Evolutionary conservation across 2,329 filamentous ascomycete genomes (phyloP).

Genomic region (Parasarocladium wereldwijsianum): DNA sequence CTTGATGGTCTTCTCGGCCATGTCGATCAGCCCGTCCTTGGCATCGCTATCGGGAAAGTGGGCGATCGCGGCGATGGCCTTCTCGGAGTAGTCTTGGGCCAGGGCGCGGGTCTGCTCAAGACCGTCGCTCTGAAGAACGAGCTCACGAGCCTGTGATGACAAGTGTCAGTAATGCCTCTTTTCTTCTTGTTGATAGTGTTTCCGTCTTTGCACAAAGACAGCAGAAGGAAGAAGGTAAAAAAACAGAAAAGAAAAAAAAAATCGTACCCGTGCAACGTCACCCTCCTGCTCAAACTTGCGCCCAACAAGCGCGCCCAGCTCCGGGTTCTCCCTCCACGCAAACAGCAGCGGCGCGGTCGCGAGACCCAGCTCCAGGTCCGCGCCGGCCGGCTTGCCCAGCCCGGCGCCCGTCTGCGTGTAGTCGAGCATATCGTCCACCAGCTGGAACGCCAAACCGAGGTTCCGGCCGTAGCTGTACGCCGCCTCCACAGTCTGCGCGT

Average conservation of each 20-base stretch:
- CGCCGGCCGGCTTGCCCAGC: slow-evolving; percentile 86
- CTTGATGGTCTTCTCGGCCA: slow-evolving; percentile 85
- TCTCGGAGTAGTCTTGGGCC: slow-evolving; percentile 80
- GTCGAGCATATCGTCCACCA: slow-evolving; percentile 96
- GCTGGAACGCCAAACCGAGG: slow-evolving; percentile 84
- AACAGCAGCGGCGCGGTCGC: slow-evolving; percentile 90
- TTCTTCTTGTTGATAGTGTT: not conserved
- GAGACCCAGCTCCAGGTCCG: slow-evolving; percentile 82
- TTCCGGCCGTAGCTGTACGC: slow-evolving; percentile 91
- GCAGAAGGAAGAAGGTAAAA: slow-evolving; percentile 4
- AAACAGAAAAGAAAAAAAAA: slow-evolving; percentile 8
- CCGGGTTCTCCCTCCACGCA: slow-evolving; percentile 80
- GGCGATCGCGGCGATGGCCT: slow-evolving; percentile 72
- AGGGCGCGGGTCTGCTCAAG: slow-evolving; percentile 84
- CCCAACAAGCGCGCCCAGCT: slow-evolving; percentile 77
- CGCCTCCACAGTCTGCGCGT: slow-evolving; percentile 69
- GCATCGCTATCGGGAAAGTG: slow-evolving; percentile 88
- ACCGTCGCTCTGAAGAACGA: slow-evolving; percentile 73
- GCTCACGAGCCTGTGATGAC: slow-evolving; percentile 58
- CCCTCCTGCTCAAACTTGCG: slow-evolving; percentile 76
- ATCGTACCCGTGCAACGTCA: slow-evolving; percentile 67
- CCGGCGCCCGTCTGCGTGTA: slow-evolving; percentile 79
- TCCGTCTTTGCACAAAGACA: not conserved
- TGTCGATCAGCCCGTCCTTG: slow-evolving; percentile 79
- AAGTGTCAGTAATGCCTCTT: slow-evolving; percentile 5